A percentile compares a stretch with the other conserved stretches of the same genome.
Evolutionary conservation across 768 basidiomycete genomes (phyloP).

Genomic region (Lactarius quietus): DNA sequence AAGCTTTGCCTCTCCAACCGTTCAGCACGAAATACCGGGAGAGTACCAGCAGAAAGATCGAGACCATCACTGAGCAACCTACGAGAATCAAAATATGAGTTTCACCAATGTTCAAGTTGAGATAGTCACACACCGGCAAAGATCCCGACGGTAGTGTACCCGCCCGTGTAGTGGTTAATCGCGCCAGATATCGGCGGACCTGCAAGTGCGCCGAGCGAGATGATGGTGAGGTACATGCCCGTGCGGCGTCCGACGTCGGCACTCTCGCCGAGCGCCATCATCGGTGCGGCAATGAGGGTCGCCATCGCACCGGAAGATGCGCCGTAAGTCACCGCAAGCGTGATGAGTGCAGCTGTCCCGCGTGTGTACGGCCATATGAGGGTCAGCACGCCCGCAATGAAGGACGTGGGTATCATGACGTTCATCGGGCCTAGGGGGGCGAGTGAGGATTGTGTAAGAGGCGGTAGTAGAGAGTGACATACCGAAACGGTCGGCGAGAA

Average conservation of each 20-base stretch:
- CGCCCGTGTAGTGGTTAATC: slow-evolving; percentile 50
- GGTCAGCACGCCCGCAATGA: too few species aligned
- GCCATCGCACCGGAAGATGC: slow-evolving; percentile 62
- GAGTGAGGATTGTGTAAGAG: not conserved
- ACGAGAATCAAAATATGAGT: too few species aligned
- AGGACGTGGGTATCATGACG: slow-evolving; percentile 33
- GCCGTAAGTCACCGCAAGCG: too few species aligned
- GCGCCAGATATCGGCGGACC: slow-evolving; percentile 76
- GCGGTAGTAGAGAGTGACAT: slow-evolving; percentile 14
- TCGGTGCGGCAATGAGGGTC: slow-evolving; percentile 52
- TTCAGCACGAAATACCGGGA: too few species aligned
- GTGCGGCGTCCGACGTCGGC: slow-evolving; percentile 61
- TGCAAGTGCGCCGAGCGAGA: slow-evolving; percentile 59
- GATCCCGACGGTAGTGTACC: slow-evolving; percentile 46
- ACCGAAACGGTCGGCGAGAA: slow-evolving; percentile 55
- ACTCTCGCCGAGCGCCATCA: slow-evolving; percentile 56
- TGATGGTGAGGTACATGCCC: slow-evolving; percentile 60
- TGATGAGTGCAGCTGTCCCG: too few species aligned
- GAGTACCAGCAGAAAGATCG: too few species aligned
- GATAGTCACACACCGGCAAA: too few species aligned
- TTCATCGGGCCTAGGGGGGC: slow-evolving; percentile 54
- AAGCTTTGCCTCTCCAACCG: too few species aligned
- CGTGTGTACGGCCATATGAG: too few species aligned
- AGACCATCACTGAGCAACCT: too few species aligned
- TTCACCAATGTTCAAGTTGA: too few species aligned